phyloP scores from a whole-genome alignment of 495 filamentous ascomycete genomes.

The Neurospora cerealis region DNA sequence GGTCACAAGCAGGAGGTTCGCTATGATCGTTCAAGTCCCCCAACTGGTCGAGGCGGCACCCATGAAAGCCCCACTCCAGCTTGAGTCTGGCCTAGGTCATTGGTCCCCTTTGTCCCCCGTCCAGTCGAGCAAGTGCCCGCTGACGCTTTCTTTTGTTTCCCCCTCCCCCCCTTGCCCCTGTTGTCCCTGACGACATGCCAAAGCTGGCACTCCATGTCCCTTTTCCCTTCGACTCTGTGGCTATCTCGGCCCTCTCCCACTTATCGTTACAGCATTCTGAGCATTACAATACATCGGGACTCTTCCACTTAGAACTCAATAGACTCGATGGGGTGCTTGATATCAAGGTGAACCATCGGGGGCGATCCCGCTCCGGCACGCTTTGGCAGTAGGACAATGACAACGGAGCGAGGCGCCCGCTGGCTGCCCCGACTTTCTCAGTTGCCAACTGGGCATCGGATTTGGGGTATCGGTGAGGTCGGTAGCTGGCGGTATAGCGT shows the following conservation, averaged over 20 bases:
- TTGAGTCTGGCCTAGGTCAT: not conserved
- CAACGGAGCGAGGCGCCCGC: not conserved
- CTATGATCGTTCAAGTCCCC: not conserved
- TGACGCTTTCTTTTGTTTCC: not conserved
- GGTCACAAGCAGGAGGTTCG: not conserved
- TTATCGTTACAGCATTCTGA: not conserved
- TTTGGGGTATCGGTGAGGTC: not conserved
- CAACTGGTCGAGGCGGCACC: not conserved
- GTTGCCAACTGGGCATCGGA: not conserved
- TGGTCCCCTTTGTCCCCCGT: not conserved
- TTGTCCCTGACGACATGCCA: constrained; percentile 15
- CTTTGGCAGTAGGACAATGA: not conserved
- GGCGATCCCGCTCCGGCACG: constrained; percentile 9
- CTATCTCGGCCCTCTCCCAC: not conserved
- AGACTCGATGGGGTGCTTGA: not conserved
- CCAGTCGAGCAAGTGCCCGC: not conserved
- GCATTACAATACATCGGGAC: not conserved
- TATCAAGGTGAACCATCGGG: not conserved
- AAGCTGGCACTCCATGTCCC: not conserved
- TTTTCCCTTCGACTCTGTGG: constrained; percentile 3
- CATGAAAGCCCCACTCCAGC: not conserved
- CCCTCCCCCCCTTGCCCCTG: constrained; percentile 1
- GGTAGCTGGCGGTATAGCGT: constrained; percentile 3
- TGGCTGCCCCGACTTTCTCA: not conserved
- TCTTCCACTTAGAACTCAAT: not conserved